Evolutionary conservation across 352 stramenopile species (phyloP), one percentile per base, ranked within the genome.

Genomic region (Pythium grandisporangium): DNA sequence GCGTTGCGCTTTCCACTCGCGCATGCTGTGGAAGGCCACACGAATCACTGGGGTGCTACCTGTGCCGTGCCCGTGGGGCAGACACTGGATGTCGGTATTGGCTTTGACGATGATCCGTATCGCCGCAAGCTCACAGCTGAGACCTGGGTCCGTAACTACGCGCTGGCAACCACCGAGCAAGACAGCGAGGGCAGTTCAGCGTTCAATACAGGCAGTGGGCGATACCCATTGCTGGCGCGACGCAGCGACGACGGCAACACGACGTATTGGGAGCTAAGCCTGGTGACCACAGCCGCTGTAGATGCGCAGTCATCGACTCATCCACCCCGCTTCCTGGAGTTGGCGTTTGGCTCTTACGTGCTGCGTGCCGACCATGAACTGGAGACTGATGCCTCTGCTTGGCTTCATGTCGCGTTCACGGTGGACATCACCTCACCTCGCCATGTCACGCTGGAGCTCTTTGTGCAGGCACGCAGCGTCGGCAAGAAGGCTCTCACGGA

Each of bases 71-170:
- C 55, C 22, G 42, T 54, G 6, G 78, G 78, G 13, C 75, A 60
- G 13, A 87, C 75, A 10, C 61, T 91, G 6, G 78, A 91, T 27
- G 54, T 91, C 32, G 75, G 63, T 30, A 63, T 71, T 10, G 59
- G 56, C 14, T 91, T 83, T 47, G 78, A 91, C 46, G 75, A 91
- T 22, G 78, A 91, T 35, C 78, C 78, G 41, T 91, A 89, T 43
- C 66, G 78, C 16, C 70, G 78, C 25, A 78, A 85, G 49, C 52
- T 91, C 32, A 87, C 78, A 6, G 64, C 88, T 25, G 78, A 91
- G 39, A 56, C 49, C n/a, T 91, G 78, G 78, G 43, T 87, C 20
- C 70, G 71, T 26, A 83, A 85, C 53, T 71, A 68, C 43, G 51
- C 42, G 21, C 42, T 83, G 19, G 56, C 64, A 5, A 55, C 67